Percentiles rank a stretch among this genome's conserved stretches.
These are phyloP conservation scores for Gautieria morchelliformis DNA, from an alignment of 768 basidiomycete species.

Conservation along the genomic window DNA sequence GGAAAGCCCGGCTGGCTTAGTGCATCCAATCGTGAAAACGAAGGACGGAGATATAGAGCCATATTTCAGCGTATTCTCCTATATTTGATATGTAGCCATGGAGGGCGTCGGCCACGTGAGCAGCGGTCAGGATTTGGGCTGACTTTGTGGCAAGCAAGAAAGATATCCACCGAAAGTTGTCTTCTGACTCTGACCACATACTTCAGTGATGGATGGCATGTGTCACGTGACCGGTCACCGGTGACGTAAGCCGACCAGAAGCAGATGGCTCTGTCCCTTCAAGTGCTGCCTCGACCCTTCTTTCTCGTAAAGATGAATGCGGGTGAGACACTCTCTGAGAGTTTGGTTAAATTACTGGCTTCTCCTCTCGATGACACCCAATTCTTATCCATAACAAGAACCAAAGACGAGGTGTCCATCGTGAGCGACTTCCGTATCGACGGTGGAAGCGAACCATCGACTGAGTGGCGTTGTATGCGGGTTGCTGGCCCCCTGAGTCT, in stretches of 20 bases:
- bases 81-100: slow-evolving; percentile 32
- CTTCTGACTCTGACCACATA: slow-evolving; percentile 42
- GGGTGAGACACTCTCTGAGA: no score
- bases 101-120: slow-evolving; percentile 31
- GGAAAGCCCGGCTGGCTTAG: slow-evolving; percentile 37
- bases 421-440: slow-evolving; percentile 34
- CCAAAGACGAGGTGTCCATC: slow-evolving; percentile 51
- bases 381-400: slow-evolving; percentile 25
- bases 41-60: slow-evolving; percentile 31
- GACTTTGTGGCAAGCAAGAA: slow-evolving; percentile 40
- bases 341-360: no score
- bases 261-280: no score
- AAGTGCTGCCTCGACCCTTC: no score
- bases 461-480: slow-evolving; percentile 48
- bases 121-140: slow-evolving; percentile 28
- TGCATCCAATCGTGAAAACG: slow-evolving; percentile 29
- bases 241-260: no score
- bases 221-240: no score
- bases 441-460: slow-evolving; percentile 26
- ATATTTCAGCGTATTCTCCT: slow-evolving; percentile 49
- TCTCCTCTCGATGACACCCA: no score
- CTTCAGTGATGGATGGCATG: no score
- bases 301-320: no score
- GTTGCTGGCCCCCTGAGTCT: slow-evolving; percentile 63
- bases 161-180: slow-evolving; percentile 49